Evolutionary conservation across 495 filamentous ascomycete species (phyloP), one percentile per base, ranked within the genome.

Genomic region (Clavariopsis aquatica): DNA sequence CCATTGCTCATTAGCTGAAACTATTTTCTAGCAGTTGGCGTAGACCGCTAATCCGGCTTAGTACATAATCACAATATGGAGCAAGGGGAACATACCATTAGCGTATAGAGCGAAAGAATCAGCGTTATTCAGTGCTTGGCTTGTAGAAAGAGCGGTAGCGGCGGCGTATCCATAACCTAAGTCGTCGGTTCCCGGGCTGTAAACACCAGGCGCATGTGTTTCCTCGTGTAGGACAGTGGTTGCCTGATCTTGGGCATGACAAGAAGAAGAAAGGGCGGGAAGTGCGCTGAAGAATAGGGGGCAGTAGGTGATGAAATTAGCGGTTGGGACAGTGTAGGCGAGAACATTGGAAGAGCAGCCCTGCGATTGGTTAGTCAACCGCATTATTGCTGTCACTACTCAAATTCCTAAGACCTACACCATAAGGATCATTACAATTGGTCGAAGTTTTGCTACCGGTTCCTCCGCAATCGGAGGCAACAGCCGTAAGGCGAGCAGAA

Each of bases 81-180:
- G 36, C 13, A 3, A n/a, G 20, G 17, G 6, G 38, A 13, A 76
- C 75, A 70, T 65, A 81, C 79, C 79, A 64, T 86, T 85, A 24
- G 85, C 81, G 70, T 83, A 88, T 24, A 88, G 72, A 0, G 86
- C 79, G 66, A 85, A 88, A 0, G 83, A 80, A 71, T 88, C 86
- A 20, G 86, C 86, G 68, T 89, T 87, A 58, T 75, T 68, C 26
- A 88, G 63, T 29, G 84, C 85, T 51, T 81, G 64, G 13, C 68
- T 57, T 0, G 75, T 74, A 6, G 68, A 75, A 26, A 88, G 71
- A 15, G 71, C 57, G 0, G 69, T 79, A 0, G 79, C 72, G 34
- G 82, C 82, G 22, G 51, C 27, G 71, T 87, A 87, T 27, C 86
- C 85, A 69, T 88, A 89, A 34, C 74, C 83, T 49, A 76, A 59